A percentile compares a stretch with the other conserved stretches of the same genome.
Evolutionary conservation across 1,284 basidiomycete genomes (phyloP).

Genomic region (Sparassis latifolia): DNA sequence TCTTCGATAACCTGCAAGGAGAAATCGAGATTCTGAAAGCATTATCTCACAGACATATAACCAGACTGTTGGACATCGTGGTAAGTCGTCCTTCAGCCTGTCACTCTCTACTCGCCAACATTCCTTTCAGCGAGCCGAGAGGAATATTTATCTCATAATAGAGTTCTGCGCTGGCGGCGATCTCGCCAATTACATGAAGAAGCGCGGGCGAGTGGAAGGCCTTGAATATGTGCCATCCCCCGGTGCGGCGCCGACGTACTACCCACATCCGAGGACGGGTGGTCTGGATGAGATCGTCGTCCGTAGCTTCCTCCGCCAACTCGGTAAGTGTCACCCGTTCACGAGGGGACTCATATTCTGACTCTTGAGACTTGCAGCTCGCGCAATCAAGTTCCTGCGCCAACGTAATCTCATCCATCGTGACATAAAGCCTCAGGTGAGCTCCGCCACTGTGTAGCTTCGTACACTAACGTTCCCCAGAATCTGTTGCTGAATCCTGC

Average conservation of each 20-base stretch:
- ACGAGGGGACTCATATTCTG: constrained; percentile 4
- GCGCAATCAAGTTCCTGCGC: constrained; percentile 90
- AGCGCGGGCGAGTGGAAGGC: constrained; percentile 80
- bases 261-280: constrained; percentile 86
- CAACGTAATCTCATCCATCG: constrained; percentile 90
- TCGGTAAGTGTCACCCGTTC: constrained; percentile 49
- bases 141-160: constrained; percentile 97
- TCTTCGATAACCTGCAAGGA: constrained; percentile 94
- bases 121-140: constrained; percentile 71
- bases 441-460: constrained; percentile 7
- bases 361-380: constrained; percentile 41
- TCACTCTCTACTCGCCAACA: not conserved
- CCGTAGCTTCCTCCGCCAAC: constrained; percentile 87
- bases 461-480: constrained; percentile 29
- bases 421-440: constrained; percentile 93
- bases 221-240: constrained; percentile 73
- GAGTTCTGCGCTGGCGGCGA: constrained; percentile 96
- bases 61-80: constrained; percentile 89
- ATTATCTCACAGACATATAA: constrained; percentile 90
- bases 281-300: constrained; percentile 91
- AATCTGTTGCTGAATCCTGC: constrained; percentile 89
- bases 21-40: constrained; percentile 97
- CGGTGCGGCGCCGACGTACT: constrained; percentile 70
- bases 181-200: constrained; percentile 94
- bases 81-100: constrained; percentile 33